Evolutionary conservation across 164 flowering plant species (phyloP).

Genomic region (Annona cherimola): DNA sequence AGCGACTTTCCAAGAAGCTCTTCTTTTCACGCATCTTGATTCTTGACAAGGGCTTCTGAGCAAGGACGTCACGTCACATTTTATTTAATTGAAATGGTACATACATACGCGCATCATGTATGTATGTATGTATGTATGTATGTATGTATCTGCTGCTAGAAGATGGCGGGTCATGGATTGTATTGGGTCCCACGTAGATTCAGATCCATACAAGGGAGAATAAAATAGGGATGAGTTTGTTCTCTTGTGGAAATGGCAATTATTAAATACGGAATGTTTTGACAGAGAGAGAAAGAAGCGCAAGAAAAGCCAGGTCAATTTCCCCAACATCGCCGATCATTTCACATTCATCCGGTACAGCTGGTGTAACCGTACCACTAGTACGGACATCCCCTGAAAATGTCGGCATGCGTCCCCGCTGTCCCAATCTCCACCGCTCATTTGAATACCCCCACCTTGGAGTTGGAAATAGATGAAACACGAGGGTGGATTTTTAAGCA

Average conservation of each 20-base stretch:
- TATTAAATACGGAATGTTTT: not conserved
- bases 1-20: no score
- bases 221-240: not conserved
- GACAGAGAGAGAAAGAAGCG: not conserved
- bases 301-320: not conserved
- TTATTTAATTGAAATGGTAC: not conserved
- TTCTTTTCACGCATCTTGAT: no score
- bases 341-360: not conserved
- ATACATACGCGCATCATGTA: constrained; percentile 13
- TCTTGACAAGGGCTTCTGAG: no score
- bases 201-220: not conserved
- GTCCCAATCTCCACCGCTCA: not conserved
- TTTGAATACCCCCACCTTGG: not conserved
- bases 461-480: not conserved
- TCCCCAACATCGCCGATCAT: not conserved
- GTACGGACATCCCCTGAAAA: not conserved
- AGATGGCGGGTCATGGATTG: not conserved
- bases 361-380: not conserved
- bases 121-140: constrained; percentile 1
- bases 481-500: no score
- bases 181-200: not conserved
- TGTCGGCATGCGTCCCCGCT: not conserved
- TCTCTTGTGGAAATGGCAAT: not conserved
- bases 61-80: no score
- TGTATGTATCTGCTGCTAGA: no score